These are phyloP conservation scores for Cystoisospora suis DNA, from an alignment of 169 alveolate genomes.

Conservation along the genomic window DNA sequence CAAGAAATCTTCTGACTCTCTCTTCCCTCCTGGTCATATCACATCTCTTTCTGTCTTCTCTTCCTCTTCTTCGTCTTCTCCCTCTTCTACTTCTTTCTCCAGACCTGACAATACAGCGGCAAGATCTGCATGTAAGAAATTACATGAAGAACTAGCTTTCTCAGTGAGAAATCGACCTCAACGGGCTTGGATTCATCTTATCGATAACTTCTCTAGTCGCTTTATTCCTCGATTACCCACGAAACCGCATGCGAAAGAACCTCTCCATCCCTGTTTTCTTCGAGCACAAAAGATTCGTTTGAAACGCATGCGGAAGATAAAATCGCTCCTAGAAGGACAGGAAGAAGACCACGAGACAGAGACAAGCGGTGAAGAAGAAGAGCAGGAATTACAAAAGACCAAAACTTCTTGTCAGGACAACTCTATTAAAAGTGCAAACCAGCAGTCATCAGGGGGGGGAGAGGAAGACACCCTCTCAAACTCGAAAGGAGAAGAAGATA, in stretches of 20 bases:
- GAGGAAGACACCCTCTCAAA: too few relatives aligned
- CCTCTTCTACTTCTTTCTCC: background rate
- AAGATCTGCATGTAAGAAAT: background rate
- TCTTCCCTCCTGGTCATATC: background rate
- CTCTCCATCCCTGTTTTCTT: conserved; percentile 65
- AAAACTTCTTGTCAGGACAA: background rate
- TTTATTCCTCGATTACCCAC: conserved; percentile 79
- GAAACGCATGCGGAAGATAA: conserved; percentile 61
- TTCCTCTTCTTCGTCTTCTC: background rate
- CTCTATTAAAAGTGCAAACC: too few relatives aligned
- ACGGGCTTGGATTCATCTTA: conserved; percentile 72
- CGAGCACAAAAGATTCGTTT: conserved; percentile 68
- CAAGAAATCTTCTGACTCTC: background rate
- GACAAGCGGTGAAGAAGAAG: too few relatives aligned
- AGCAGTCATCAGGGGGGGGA: too few relatives aligned
- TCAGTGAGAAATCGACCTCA: conserved; percentile 65
- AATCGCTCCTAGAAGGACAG: conserved; percentile 43
- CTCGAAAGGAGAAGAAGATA: too few relatives aligned
- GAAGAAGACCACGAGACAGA: background rate
- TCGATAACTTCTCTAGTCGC: conserved; percentile 78
- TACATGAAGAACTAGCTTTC: background rate
- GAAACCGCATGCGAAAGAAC: conserved; percentile 75
- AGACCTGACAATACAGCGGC: background rate
- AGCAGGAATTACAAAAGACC: background rate
- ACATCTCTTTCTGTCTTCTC: background rate